Base-by-base conservation (phyloP, 257 asterid genomes). In the Solanum medicagineum region DNA sequence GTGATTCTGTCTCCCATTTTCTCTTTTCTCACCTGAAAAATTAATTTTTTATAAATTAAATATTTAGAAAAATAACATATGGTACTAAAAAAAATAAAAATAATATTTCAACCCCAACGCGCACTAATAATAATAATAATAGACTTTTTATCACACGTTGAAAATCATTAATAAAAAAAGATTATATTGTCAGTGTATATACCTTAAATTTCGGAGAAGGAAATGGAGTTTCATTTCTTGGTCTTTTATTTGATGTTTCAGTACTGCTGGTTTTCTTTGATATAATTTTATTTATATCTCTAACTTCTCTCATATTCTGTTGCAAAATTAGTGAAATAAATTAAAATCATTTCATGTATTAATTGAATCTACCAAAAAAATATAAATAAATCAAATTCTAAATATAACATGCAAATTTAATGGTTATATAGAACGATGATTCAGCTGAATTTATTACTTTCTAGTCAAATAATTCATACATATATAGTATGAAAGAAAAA, bases 1-100 rank as follows among this genome's bases (percentile, higher is more conserved):
- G 98, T 94, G 85, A 94, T 92, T 89, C 94, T 92, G 90, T 94
- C 98, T 40, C 98, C 97, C 77, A 93, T 60, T 85, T 92, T 95
- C 90, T 93, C 97, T 86, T 95, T 95, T 62, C 98, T 91, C 86
- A 90, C 98, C 98, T 95, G 92, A 63, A 71, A 82, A 83, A 83
- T 47, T 57, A 57, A 75, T 56, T 65, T 22, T 60, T 26, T 57
- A 66, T 20, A 29, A 16, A 53, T 26, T 22, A 79, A 3, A 36
- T 36, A 36, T 3, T 20, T 7, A 2, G 3, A 42, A 15, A n/a
- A 40, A 20, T 59, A 56, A 80, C 47, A 80, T 47, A 45, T 9
- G 36, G 62, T 22, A 49, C 8, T 13, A 45, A 0, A 32, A 32
- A 36, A 69, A 69, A 36, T 17, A 69, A 69, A 69, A 13, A 26